Percentiles rank a stretch among this genome's conserved stretches.
These are phyloP conservation scores for Amesomyces nigricolor DNA, from an alignment of 2,329 filamentous ascomycete genomes.

Conservation along the genomic window DNA sequence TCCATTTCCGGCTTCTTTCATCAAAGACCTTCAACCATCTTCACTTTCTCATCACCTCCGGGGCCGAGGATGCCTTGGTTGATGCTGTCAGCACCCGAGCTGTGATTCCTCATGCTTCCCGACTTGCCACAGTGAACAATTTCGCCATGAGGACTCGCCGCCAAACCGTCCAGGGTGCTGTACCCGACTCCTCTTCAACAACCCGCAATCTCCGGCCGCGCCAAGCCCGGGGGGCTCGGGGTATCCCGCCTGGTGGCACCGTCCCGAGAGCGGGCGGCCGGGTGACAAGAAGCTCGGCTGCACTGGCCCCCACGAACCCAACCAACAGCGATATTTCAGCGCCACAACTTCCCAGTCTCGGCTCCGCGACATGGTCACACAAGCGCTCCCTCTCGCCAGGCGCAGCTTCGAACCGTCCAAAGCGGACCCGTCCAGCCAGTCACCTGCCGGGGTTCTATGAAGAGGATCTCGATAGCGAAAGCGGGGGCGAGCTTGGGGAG, in stretches of 20 bases:
- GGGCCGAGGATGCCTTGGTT: background rate
- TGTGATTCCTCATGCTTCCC: background rate
- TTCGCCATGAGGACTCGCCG: slow-evolving; percentile 17
- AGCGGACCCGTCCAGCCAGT: slow-evolving; percentile 18
- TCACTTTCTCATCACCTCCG: background rate
- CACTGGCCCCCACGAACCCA: background rate
- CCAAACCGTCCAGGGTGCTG: background rate
- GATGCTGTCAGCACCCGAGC: background rate
- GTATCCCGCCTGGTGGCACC: slow-evolving; percentile 11
- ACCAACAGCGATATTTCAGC: background rate
- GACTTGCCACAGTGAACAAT: background rate
- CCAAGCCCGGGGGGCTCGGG: slow-evolving; percentile 19
- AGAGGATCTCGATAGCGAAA: slow-evolving; percentile 18
- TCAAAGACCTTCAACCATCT: background rate
- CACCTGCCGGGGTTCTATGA: slow-evolving; percentile 22
- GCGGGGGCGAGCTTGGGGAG: slow-evolving; percentile 11
- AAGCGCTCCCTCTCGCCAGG: slow-evolving; percentile 12
- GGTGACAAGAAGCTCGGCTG: slow-evolving; percentile 20
- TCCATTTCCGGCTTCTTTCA: background rate
- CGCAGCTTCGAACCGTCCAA: slow-evolving; percentile 8
- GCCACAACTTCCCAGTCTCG: background rate
- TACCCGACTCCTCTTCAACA: slow-evolving; percentile 10
- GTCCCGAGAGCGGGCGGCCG: slow-evolving; percentile 13
- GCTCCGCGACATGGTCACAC: slow-evolving; percentile 6
- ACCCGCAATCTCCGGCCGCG: slow-evolving; percentile 21